Base-by-base conservation (phyloP, 345 rosid species). In the Trapa bicornis region DNA sequence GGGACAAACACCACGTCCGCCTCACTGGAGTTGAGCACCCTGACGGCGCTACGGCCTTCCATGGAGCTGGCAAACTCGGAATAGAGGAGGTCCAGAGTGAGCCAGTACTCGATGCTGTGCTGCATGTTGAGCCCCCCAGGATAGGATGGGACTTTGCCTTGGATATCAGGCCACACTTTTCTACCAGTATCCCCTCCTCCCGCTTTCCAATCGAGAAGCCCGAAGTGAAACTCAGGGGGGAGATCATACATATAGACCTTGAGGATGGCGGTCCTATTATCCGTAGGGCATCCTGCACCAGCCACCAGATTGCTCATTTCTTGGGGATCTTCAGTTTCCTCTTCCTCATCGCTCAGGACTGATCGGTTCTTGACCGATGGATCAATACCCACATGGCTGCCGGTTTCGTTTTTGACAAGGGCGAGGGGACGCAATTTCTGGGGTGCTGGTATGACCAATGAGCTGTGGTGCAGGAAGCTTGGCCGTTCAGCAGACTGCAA, bases 81-180 rank as follows among this genome's bases (percentile, higher is more conserved):
- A 67, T 86, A 84, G 41, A 94, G 86, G 47, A 94, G 89, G 77
- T 94, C 96, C 68, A 94, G 45, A 38, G 97, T 91, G 22, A 94
- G 77, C 99, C 99, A 94, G 71, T 89, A 94, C 70, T 91, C 99
- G 53, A 91, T 80, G 73, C 99, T 94, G 47, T 94, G 97, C 35
- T 94, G 97, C 91, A 91, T 73, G 75, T 94, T 94, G 80, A 91
- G 85, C 47, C 96, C 96, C 39, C 97, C 99, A 5, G 99, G 93
- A 75, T 94, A 85, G 1, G 58, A 65, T 0, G 97, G 99, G 66
- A 87, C 73, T n/a, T 65, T 68, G 43, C 73, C 61, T 61, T 67
- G 78, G 41, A 91, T 71, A 61, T 94, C 90, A 50, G 99, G 99
- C 99, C 99, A 94, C 53, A 91, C 83, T 64, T 73, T 74, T 36